Evolutionary conservation across 2,329 filamentous ascomycete species (phyloP), one percentile per base, ranked within the genome.

Genomic region (Aureobasidium sp.): DNA sequence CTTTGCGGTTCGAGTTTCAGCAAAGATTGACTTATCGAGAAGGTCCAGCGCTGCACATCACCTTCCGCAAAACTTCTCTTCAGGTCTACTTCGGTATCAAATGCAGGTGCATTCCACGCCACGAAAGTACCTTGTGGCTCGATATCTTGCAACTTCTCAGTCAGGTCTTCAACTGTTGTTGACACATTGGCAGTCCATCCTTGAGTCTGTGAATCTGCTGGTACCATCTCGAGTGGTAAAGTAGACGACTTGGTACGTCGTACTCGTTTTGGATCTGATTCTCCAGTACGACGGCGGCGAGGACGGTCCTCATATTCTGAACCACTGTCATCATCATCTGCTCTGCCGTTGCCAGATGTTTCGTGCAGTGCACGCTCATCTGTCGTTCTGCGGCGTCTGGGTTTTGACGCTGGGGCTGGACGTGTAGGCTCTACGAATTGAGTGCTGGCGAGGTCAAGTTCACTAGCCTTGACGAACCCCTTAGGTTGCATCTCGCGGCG

Each of bases 181-280:
- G 62, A 13, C 5, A 60, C 5, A 15, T 2, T 27, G 1, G 41
- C 15, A 15, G 36, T 39, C 54, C 63, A 42, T 39, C 69, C 58
- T 15, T 75, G 72, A n/a, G 66, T 67, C 2, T 65, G 65, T 36
- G 62, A 65, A 9, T 68, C 69, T 5, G 62, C 55, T 1, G 75
- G 75, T 5, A 69, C 69, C 8, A 69, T 70, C 62, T 79, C 74
- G 6, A 78, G 71, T 0, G 74, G 73, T 0, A 78, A 67, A 9
- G 63, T 68, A 1, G 71, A 72, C 0, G 75, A 76, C 50, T 72
- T 74, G 5, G 67, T 72, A 4, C 72, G 70, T 5, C 60, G 65
- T 4, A 65, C 8, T 49, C 55, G 49, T 41, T 67, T 68, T 21
- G 53, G 53, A 2, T 66, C 66, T 47, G 62, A 63, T n/a, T 58